Evolutionary conservation across 257 asterid species (phyloP), one percentile per base, ranked within the genome.

Genomic region (Solanum chilense): DNA sequence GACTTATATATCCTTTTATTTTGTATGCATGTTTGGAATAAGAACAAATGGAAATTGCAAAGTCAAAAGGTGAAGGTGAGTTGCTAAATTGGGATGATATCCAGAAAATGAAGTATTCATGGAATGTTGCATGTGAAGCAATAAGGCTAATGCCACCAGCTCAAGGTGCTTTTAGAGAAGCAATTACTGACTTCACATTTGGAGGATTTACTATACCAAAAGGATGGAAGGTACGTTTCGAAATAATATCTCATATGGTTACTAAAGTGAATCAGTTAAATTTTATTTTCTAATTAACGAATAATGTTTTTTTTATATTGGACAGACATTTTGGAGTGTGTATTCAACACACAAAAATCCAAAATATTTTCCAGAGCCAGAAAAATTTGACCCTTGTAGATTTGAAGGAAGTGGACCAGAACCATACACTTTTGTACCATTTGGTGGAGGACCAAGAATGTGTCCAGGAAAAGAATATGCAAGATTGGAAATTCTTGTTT

Each of bases 71-170:
- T 45, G 85, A 74, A 7, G 86, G 84, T 0, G 92, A 89, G 27
- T 84, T 88, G 29, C 74, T 91, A 33, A 91, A 58, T 1, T 91
- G 93, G 93, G 90, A 87, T n/a, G 92, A 91, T 37, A 39, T 89
- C 33, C 86, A 89, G 73, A 89, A 89, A 84, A 91, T 90, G 93
- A 91, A 89, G 86, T 91, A 82, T 25, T 75, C 90, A 3, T 90
- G 92, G 92, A 45, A 86, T 41, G 90, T 86, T 2, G 91, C 87
- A 5, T 44, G 90, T 35, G 91, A 87, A 82, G 74, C 69, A 39
- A 3, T 90, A 47, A 82, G 91, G 15, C 45, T 90, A 68, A 66
- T 81, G 23, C 90, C 91, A 4, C 91, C 91, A 37, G 74, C 58
- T 27, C 90, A 85, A 56, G 90, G 92, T 10, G 84, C 73, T 83